Percentiles rank a stretch among this genome's conserved stretches.
Conservation (phyloP, 495 filamentous ascomycete species). For the Neurospora sp. region DNA sequence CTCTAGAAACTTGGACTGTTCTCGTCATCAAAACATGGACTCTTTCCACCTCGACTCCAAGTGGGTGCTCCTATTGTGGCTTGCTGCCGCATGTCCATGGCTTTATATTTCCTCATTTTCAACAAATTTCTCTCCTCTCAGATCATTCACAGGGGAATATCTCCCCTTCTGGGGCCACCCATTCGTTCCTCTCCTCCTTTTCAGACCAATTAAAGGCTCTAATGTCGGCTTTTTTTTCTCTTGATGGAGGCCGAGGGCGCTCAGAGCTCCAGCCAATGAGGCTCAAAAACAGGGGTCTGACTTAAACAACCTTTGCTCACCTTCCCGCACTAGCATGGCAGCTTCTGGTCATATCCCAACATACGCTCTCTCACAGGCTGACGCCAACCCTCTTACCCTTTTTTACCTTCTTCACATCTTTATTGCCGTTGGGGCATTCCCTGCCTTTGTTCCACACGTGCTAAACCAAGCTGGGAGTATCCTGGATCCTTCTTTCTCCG, state of each 20-base stretch:
- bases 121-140: slow-evolving; percentile 2
- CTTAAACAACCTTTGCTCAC: slow-evolving; percentile 24
- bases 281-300: slow-evolving; percentile 26
- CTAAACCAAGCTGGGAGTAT: slow-evolving; percentile 7
- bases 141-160: slow-evolving; percentile 4
- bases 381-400: slow-evolving; percentile 6
- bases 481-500: slow-evolving; percentile 8
- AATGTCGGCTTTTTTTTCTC: slow-evolving; percentile 14
- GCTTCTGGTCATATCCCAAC: slow-evolving; percentile 13
- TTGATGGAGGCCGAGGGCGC: slow-evolving; percentile 23
- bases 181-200: slow-evolving; percentile 9
- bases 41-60: neutral
- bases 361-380: slow-evolving; percentile 17
- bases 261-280: slow-evolving; percentile 23
- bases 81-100: neutral
- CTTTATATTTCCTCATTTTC: neutral
- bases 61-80: neutral
- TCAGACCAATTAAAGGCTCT: slow-evolving; percentile 16
- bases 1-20: neutral
- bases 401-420: slow-evolving; percentile 13
- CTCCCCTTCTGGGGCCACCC: slow-evolving; percentile 12
- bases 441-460: slow-evolving; percentile 5
- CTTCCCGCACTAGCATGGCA: slow-evolving; percentile 25
- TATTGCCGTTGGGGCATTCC: slow-evolving; percentile 12
- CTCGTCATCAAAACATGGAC: neutral